phyloP scores from a whole-genome alignment of 2,329 filamentous ascomycete genomes.

The Arthrinium puccinioides region DNA sequence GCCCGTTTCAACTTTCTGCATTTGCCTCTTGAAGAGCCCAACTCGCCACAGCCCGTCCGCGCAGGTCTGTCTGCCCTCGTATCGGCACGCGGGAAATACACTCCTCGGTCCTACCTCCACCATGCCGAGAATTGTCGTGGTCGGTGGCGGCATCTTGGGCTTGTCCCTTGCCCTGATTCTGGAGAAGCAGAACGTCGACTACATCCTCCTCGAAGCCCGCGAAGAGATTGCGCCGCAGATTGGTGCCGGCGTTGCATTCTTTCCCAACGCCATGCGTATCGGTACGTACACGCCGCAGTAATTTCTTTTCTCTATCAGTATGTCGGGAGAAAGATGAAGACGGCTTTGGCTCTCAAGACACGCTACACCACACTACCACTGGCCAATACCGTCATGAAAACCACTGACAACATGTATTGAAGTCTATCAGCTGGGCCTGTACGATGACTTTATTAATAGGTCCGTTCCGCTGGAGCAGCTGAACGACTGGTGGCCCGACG shows the following conservation, averaged over 20 bases:
- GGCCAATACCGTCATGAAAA: too few species aligned
- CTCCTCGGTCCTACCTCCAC: too few species aligned
- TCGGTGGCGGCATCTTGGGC: conserved; percentile 20
- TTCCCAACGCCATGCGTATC: conserved; percentile 27
- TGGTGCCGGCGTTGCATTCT: conserved; percentile 31
- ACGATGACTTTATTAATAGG: conserved; percentile 17
- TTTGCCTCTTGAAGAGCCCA: too few species aligned
- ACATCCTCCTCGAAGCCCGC: conserved; percentile 32
- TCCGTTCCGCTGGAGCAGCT: conserved; percentile 1
- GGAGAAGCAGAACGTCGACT: conserved; percentile 30
- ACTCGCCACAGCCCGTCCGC: too few species aligned
- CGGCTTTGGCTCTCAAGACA: neutral
- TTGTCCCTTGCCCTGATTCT: conserved; percentile 32
- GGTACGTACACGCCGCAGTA: too few species aligned
- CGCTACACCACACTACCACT: too few species aligned
- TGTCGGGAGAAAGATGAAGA: neutral
- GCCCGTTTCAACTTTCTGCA: too few species aligned
- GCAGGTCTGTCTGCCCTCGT: too few species aligned
- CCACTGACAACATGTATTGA: too few species aligned
- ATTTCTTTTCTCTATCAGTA: neutral
- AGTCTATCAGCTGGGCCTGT: conserved; percentile 35
- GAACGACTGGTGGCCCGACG: conserved; percentile 5
- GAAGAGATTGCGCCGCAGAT: conserved; percentile 25
- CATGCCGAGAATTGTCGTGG: conserved; percentile 8
- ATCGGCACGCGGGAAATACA: too few species aligned